Evolutionary conservation across 2,329 filamentous ascomycete species (phyloP), one percentile per base, ranked within the genome.

Genomic region (Aureobasidium leucospermi): DNA sequence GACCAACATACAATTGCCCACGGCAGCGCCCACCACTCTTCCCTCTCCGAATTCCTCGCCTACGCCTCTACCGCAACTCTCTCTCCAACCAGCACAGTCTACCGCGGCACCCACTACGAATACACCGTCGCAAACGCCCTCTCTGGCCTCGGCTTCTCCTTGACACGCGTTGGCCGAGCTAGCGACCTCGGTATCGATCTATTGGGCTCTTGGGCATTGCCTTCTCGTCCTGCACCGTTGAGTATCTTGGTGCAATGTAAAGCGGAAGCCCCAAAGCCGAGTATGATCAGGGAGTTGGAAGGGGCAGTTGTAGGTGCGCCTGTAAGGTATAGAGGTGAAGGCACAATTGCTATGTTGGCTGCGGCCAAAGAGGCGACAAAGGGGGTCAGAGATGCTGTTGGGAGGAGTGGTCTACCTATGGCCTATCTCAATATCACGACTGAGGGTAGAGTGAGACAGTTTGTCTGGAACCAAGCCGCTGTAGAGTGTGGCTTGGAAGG

Each of bases 241-340:
- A 72, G 69, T 7, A 73, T 82, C 1, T 69, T 84, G 16, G 69
- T 82, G 16, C 89, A 93, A 70, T 93, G 89, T 78, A 94, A 93
- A 71, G 69, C 75, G 16, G 74, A 77, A 47, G 71, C 78, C 11
- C 78, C 82, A 0, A 66, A 65, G 3, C 88, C 89, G 0, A 74
- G 79, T 34, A 75, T 84, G 48, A 74, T 90, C 8, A 82, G 89
- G n/a, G 89, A 93, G 74, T 79, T 93, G 3, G 88, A 90, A 68
- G 93, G 93, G 3, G 84, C 90, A 0, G 88, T 94, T 67, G 79
- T 80, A 1, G 85, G 85, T 11, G 88, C 89, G 6, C 91, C 90
- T 1, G 75, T 80, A 0, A 87, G 86, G 0, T 96, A 89, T 88
- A 78, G 84, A 57, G 83, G 81, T 0, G 70, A 77, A 1, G 79